Base-by-base conservation (phyloP, 208 protist genomes). In the Balamuthia mandrillaris region DNA sequence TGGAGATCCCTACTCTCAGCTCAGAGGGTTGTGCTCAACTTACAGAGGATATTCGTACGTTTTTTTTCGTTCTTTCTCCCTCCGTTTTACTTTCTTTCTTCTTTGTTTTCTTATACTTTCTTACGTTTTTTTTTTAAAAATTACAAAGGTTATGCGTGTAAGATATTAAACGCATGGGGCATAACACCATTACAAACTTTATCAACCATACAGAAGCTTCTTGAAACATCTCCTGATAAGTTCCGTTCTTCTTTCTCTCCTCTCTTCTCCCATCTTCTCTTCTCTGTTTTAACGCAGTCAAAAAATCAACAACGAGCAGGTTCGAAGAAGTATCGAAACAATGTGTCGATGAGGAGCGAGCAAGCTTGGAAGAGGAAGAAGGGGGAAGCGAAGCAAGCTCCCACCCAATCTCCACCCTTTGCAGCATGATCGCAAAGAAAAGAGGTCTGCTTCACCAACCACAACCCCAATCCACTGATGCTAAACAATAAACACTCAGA, bases 11-110 rank as follows among this genome's bases (percentile, higher is more conserved):
- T 2, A 5, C 18, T 6, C 70, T 79, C 14, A 79, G 47, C 14
- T 45, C 35, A 27, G 47, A 79, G 47, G 70, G 70, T 49, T 21
- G 47, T 1, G 31, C 58, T 27, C 70, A 79, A 49, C 70, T 79
- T 4, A 49, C 70, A 4, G 70, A 42, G 21, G 70, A 79, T 31
- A 79, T 79, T 33, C 70, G 70, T 79, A 79, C n/a, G 70, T 35
- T 1, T 47, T 37, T 37, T 39, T 7, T 63, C 54, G 5, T 21
- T 29, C 56, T 18, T 29, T 24, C 56, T 6, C 56, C n/a, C 24
- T 6, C 56, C 56, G 16, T 14, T 21, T 6, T 9, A 63, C 24
- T 18, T 21, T 35, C 24, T 6, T n/a, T 9, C 60, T 18, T 37
- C 21, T 37, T 45, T 37, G 45, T 7, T 24, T 33, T 16, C n/a